Evolutionary conservation across 371 early-diverging fungal species (phyloP), one percentile per base, ranked within the genome.

Genomic region (Syncephalis fuscata): DNA sequence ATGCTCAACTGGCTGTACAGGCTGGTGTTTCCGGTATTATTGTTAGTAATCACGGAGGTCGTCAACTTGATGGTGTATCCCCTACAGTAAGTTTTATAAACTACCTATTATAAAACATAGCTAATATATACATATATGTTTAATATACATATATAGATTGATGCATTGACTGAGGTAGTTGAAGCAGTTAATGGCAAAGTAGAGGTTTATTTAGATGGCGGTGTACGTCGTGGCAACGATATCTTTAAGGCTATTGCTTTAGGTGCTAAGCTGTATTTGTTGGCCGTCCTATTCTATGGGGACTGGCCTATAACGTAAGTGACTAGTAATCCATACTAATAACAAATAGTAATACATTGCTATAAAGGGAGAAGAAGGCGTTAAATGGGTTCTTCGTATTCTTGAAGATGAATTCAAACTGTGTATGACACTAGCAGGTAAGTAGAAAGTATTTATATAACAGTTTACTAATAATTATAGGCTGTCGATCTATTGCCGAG

Each of bases 31-130:
- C 77, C 27, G 97, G 85, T 27, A 76, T 94, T 45, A 76, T 92
- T 10, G 64, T 96, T 9, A 85, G 86, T 44, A 96, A 96, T 60
- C 97, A 96, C 56, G 97, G 95, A 52, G 97, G 97, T 24, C 72
- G 97, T 10, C 95, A 96, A 61, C 66, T 96, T 39, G 95, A 94
- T 60, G 32, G 32, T 11, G 32, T 32, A 11, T 32, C 32, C 4
- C 7, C 32, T 76, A 78, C 44, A 71, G 78, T 0, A 32, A 11
- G 11, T 11, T 7, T 7, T 32, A 7, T 32, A n/a, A n/a, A n/a
- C 72, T 74, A 47, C 57, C 76, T 7, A 63, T 76, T n/a, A n/a
- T n/a, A n/a, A n/a, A n/a, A n/a, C n/a, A n/a, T n/a, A n/a, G n/a
- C n/a, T n/a, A n/a, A n/a, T 45, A 3, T 23, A 24, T 3, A 22